Conservation (phyloP, 1,284 basidiomycete genomes). For the Fomitiporia mediterranea region DNA sequence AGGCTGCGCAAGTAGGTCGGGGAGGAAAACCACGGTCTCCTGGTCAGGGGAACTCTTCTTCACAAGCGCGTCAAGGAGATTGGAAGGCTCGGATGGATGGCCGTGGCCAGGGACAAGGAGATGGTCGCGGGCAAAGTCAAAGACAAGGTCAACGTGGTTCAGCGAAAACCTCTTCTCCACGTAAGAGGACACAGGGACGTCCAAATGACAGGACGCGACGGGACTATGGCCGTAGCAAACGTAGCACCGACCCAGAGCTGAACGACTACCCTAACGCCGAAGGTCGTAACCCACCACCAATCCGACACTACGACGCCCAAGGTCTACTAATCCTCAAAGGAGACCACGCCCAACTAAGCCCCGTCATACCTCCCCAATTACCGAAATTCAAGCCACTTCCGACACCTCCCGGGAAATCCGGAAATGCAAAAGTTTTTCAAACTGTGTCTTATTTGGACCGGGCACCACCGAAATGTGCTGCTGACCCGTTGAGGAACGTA, state of each 20-base stretch:
- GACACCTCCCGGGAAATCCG: not conserved
- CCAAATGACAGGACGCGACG: not conserved
- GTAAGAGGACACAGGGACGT: not conserved
- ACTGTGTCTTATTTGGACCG: conserved; percentile 8
- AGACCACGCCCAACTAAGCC: conserved; percentile 6
- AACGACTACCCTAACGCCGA: conserved; percentile 11
- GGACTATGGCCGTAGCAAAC: not conserved
- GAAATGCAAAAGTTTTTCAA: not conserved
- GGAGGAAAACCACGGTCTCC: not conserved
- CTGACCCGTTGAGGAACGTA: not conserved
- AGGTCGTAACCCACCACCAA: not conserved
- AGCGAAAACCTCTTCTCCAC: not conserved
- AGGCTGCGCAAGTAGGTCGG: not conserved
- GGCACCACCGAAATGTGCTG: not conserved
- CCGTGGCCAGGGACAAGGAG: not conserved
- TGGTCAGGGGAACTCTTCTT: not conserved
- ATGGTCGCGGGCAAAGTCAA: too few relatives aligned
- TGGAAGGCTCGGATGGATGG: not conserved
- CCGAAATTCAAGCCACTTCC: conserved; percentile 5
- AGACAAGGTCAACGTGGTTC: not conserved
- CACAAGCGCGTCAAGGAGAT: not conserved
- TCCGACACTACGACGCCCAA: conserved; percentile 7
- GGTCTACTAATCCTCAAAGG: conserved; percentile 13
- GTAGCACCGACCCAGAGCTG: conserved; percentile 4
- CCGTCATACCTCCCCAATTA: not conserved